Evolutionary conservation across 495 filamentous ascomycete genomes (phyloP).

Genomic region (Aspergillus hancockii): DNA sequence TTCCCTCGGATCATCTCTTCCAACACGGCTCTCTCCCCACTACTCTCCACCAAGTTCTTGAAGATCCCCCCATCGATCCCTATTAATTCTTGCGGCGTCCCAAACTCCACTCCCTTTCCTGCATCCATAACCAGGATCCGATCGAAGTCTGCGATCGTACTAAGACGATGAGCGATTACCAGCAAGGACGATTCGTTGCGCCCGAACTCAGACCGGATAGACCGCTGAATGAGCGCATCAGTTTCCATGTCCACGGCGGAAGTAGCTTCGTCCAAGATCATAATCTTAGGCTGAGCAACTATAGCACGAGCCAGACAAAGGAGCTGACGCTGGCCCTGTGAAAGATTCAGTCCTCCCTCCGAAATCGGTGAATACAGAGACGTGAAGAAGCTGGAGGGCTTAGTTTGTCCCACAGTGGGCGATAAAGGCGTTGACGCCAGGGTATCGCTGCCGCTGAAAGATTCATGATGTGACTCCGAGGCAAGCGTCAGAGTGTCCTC

Average conservation of each 20-base stretch:
- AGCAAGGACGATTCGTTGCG: conserved; percentile 69
- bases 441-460: conserved; percentile 23
- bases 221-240: conserved; percentile 78
- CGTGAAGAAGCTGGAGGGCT: conserved; percentile 64
- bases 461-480: conserved; percentile 29
- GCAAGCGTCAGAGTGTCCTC: conserved; percentile 40
- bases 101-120: conserved; percentile 73
- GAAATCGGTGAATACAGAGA: conserved; percentile 63
- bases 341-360: conserved; percentile 78
- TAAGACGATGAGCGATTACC: conserved; percentile 87
- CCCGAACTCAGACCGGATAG: conserved; percentile 76
- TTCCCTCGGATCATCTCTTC: conserved; percentile 49
- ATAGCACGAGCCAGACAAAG: conserved; percentile 88
- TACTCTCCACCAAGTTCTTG: conserved; percentile 71
- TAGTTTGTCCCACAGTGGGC: conserved; percentile 22
- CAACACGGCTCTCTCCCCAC: conserved; percentile 67
- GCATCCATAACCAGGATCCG: conserved; percentile 79
- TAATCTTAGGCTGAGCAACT: conserved; percentile 74
- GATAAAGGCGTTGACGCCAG: conserved; percentile 31
- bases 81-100: conserved; percentile 68
- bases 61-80: conserved; percentile 59
- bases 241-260: conserved; percentile 87
- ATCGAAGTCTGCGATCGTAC: conserved; percentile 86
- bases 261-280: conserved; percentile 90
- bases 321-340: conserved; percentile 86